These are phyloP conservation scores for Monilinia vaccinii-corymbosi DNA, from an alignment of 2,329 filamentous ascomycete genomes.

Conservation along the genomic window DNA sequence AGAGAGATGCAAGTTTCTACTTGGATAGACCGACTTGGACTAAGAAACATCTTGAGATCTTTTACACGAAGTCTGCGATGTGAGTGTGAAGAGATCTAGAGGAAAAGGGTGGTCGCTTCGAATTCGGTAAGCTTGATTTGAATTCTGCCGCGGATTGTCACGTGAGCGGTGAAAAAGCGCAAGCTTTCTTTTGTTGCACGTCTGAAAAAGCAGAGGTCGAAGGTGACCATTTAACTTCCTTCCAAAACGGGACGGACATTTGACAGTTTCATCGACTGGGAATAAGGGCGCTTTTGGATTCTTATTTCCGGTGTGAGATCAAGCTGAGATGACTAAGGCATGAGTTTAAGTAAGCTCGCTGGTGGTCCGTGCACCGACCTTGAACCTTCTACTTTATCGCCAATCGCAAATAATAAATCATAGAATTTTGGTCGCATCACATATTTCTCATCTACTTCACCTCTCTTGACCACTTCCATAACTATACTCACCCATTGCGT, in stretches of 20 bases:
- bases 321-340: background rate
- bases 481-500: background rate
- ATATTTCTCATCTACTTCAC: background rate
- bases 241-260: background rate
- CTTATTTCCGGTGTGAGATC: background rate
- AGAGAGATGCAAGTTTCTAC: background rate
- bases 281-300: background rate
- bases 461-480: background rate
- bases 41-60: background rate
- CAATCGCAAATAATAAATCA: background rate
- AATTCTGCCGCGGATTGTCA: background rate
- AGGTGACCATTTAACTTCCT: background rate
- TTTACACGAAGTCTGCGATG: background rate
- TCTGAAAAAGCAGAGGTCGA: background rate
- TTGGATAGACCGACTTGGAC: fast-evolving
- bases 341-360: background rate
- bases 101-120: background rate
- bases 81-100: background rate
- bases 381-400: background rate
- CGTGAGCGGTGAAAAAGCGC: background rate
- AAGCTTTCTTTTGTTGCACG: background rate
- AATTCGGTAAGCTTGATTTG: background rate
- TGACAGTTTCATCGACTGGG: background rate
- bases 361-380: background rate
- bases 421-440: background rate